Evolutionary conservation across 805 yeast species (phyloP).

Genomic region (Metschnikowia baotianmanensis): DNA sequence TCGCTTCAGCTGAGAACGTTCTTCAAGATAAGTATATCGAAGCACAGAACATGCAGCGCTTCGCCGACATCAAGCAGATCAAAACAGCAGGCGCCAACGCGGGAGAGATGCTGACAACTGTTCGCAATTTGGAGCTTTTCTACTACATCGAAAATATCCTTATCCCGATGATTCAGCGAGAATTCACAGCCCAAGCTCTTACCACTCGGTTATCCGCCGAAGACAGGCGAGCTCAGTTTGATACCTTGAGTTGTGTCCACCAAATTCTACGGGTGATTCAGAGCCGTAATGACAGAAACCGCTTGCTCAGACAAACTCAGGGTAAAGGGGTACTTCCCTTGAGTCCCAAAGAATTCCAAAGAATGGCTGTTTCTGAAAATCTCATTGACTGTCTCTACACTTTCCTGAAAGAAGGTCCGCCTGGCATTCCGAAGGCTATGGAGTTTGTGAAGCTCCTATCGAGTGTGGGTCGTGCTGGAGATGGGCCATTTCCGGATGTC

Average conservation of each 20-base stretch:
- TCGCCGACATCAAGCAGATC: conserved; percentile 9
- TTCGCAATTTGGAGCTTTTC: conserved; percentile 11
- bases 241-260: conserved; percentile 8
- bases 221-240: conserved; percentile 4
- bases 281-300: conserved; percentile 7
- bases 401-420: conserved; percentile 11
- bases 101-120: conserved; percentile 7
- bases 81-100: conserved; percentile 7
- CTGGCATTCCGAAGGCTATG: conserved; percentile 12
- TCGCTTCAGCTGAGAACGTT: conserved; percentile 4
- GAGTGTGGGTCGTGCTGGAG: conserved; percentile 4
- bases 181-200: neutral
- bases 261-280: conserved; percentile 9
- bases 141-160: conserved; percentile 10
- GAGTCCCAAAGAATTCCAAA: conserved; percentile 3
- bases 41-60: conserved; percentile 7
- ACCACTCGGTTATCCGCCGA: neutral
- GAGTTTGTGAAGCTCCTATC: conserved; percentile 11
- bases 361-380: conserved; percentile 7
- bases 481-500: conserved; percentile 4
- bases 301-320: conserved; percentile 7
- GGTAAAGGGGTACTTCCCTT: conserved; percentile 4
- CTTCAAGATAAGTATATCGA: conserved; percentile 3
- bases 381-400: conserved; percentile 8
- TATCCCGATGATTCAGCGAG: conserved; percentile 6